These are phyloP conservation scores for Telfairia occidentalis DNA, from an alignment of 331 rosid species.

Conservation along the genomic window DNA sequence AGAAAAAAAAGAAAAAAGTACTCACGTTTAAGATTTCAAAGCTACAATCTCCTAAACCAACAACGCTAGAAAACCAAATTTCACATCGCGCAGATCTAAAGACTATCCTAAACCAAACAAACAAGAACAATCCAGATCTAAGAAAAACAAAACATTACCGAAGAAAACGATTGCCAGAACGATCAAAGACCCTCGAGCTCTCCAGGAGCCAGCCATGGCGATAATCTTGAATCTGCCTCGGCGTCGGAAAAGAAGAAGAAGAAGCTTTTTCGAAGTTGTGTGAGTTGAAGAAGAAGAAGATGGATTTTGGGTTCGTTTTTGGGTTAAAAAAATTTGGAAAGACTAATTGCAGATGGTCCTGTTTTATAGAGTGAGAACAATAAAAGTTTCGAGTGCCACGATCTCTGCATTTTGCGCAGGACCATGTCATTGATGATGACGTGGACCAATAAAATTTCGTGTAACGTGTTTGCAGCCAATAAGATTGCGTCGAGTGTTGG, in stretches of 20 bases:
- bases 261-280: neutral
- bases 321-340: neutral
- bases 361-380: neutral
- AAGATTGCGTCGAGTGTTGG: neutral
- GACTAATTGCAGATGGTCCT: neutral
- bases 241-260: neutral
- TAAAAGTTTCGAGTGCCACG: neutral
- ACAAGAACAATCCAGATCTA: neutral
- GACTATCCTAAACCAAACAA: neutral
- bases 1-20: neutral
- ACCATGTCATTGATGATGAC: constrained; percentile 3
- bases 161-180: neutral
- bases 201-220: constrained; percentile 14
- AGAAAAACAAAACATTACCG: constrained; percentile 2
- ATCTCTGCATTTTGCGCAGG: neutral
- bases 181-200: constrained; percentile 10
- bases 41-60: neutral
- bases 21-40: neutral
- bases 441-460: constrained; percentile 6
- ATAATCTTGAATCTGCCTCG: neutral
- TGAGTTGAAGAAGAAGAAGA: neutral
- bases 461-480: neutral
- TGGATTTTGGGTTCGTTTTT: neutral
- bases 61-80: neutral
- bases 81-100: neutral